Evolutionary conservation across 192 early-diverging fungal genomes (phyloP), one percentile per base, ranked within the genome.

Genomic region (Mortierella hygrophila): DNA sequence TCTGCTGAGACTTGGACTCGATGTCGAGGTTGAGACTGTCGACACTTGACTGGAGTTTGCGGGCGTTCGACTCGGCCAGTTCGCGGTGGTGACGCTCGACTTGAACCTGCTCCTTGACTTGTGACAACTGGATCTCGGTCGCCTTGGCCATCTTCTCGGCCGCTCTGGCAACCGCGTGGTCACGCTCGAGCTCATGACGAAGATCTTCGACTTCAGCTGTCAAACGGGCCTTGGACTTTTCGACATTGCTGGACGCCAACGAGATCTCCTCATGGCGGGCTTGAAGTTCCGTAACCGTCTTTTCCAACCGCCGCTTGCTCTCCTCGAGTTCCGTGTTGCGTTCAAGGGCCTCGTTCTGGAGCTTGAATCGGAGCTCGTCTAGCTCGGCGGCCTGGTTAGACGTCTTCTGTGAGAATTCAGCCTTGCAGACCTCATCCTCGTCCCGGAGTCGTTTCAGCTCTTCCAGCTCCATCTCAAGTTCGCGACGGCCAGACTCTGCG

Each of bases 201-300:
- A 95, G 83, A 73, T 97, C 96, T 85, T 97, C 95, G 16, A 94
- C 91, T 81, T 97, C 97, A 55, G 93, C 78, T 6, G 89, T 91
- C 11, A 97, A 88, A 7, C 94, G 89, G 0, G 88, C 78, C 70
- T 93, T 94, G 8, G 94, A 92, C 88, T 96, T 95, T 35, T 97
- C 97, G 38, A 95, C 79, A 41, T 91, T 93, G 35, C 89, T 82
- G 54, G 89, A 83, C 44, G 85, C 89, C 63, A 92, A 87, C 38
- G 93, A 92, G 29, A 93, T 77, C 55, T 94, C 94, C 40, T 86
- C 84, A 46, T 76, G 60, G 42, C 84, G 84, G 16, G 52, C 75
- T 49, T 86, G 84, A 6, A 86, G 68, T 26, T 86, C 84, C 20
- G 70, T 40, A n/a, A 86, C 75, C n/a, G 71, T 78, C 76, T 86